Evolutionary conservation across 1,139 yeast genomes (phyloP), one percentile per base, ranked within the genome.

Genomic region (Suhomyces bribrorum): DNA sequence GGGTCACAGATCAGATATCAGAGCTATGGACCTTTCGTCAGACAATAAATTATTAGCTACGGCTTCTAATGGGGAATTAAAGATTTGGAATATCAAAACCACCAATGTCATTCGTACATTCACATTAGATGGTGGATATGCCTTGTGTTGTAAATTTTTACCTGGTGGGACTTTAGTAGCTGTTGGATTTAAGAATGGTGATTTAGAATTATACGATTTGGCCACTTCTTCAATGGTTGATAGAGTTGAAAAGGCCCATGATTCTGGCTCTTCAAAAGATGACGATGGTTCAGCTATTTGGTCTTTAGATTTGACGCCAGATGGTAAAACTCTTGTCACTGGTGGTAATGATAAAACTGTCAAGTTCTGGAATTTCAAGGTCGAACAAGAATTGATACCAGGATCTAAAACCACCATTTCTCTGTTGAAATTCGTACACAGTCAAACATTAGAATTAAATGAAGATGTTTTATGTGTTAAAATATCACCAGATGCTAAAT

Each of bases 341-440:
- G 98, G 97, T 18, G 94, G 97, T 31, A 94, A 95, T 32, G 99
- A 94, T 62, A 89, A 89, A 59, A 64, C 79, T 5, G 86, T 90
- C 34, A 88, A 87, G 58, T 88, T 89, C 57, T 92, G 98, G 98
- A 80, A 83, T 37, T 81, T 94, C 56, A 70, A 74, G 50, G 77
- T 87, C 22, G 84, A 78, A 32, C 70, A 76, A 46, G 90, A 83
- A 40, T 55, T 69, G 24, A 79, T 86, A 14, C 85, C 89, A 2
- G 95, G 95, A 4, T 79, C 92, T 0, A 66, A 66, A 34, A 70
- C 77, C 31, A 67, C 66, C 15, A 64, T 77, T 3, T 66, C 82
- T 12, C 66, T 67, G 37, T 66, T 92, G 67, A 77, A 73, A 44
- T 61, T 94, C 41, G 70, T 76, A 45, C 96, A 88, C 54, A 77